Conservation (phyloP, 2,329 filamentous ascomycete genomes). For the Colletotrichum higginsianum region DNA sequence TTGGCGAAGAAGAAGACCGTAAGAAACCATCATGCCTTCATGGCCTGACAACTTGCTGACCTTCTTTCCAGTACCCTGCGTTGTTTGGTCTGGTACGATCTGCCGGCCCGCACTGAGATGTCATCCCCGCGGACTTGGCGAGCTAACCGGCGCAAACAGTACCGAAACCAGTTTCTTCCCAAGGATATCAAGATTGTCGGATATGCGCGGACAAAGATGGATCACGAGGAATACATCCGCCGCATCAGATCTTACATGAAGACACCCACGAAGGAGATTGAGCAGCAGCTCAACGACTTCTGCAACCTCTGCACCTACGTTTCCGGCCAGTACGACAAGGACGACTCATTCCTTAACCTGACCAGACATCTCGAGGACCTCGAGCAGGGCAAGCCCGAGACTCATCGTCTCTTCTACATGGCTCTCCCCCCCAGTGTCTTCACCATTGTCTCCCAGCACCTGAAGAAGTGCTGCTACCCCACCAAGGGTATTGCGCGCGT, state of each 20-base stretch:
- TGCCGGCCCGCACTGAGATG: constrained; percentile 13
- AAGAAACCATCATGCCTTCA: constrained; percentile 45
- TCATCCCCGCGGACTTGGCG: constrained; percentile 1
- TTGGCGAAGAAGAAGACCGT: constrained; percentile 99
- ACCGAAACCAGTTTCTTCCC: constrained; percentile 98
- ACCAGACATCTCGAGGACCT: constrained; percentile 88
- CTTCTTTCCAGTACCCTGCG: constrained; percentile 82
- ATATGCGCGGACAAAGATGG: constrained; percentile 99
- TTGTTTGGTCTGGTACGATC: constrained; percentile 93
- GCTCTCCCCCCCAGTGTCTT: constrained; percentile 97
- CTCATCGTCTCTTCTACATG: constrained; percentile 99
- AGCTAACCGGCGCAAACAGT: constrained; percentile 66
- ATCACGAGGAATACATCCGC: constrained; percentile 94
- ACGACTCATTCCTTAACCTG: constrained; percentile 91
- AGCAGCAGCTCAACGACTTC: constrained; percentile 95
- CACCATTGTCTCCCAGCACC: constrained; percentile 95
- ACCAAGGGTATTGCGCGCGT: constrained; percentile 91
- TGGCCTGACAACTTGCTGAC: constrained; percentile 47
- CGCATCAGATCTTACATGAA: constrained; percentile 99
- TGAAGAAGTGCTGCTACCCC: constrained; percentile 98
- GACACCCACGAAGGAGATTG: constrained; percentile 96
- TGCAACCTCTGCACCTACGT: constrained; percentile 91
- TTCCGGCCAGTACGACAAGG: constrained; percentile 97
- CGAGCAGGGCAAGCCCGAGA: constrained; percentile 86
- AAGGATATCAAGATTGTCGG: constrained; percentile 97